Evolutionary conservation across 1,139 yeast genomes (phyloP), one percentile per base, ranked within the genome.

Genomic region (Casaregolazyma suthepensis): DNA sequence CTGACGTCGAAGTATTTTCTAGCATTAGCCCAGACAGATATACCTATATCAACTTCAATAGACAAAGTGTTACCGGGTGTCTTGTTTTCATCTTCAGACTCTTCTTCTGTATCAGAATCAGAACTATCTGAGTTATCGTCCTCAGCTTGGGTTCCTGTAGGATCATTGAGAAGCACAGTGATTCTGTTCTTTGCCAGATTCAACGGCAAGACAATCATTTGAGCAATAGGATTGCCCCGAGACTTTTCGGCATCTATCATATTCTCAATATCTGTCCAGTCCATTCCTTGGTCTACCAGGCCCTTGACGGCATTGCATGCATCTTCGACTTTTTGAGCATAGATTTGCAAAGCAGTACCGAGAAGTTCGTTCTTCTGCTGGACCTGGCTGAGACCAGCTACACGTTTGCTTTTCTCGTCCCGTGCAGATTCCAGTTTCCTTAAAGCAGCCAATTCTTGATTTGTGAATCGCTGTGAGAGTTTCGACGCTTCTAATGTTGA

Each of bases 11-110:
- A 93, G 65, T 89, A 93, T 31, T 77, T 72, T n/a, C 95, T 79
- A 0, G 98, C 94, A 69, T 93, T 93, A 1, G 97, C 96, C 74
- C 81, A 90, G 0, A 96, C 91, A 0, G 96, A 83, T 13, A 84
- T 71, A 0, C 76, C 67, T 2, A 91, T 72, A 61, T 89, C 93
- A 47, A 91, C 81, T 60, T 81, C 76, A 2, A 88, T 87, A 7
- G 79, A 75, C 15, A 81, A 65, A 7, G 68, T 65, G 3, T 69
- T 63, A 56, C 55, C 59, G 18, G 58, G 53, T 44, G 56, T 60
- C 22, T 46, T 52, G 15, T 37, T 55, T 3, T 54, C 55, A 23
- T 70, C 77, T 5, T 70, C 65, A 3, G 73, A 78, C 1, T 69
- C 63, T 13, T 64, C 66, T 18, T 63, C 53, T 1, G 63, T 70